Evolutionary conservation across 2,329 filamentous ascomycete species (phyloP).

Genomic region (Stemphylium lycopersici): DNA sequence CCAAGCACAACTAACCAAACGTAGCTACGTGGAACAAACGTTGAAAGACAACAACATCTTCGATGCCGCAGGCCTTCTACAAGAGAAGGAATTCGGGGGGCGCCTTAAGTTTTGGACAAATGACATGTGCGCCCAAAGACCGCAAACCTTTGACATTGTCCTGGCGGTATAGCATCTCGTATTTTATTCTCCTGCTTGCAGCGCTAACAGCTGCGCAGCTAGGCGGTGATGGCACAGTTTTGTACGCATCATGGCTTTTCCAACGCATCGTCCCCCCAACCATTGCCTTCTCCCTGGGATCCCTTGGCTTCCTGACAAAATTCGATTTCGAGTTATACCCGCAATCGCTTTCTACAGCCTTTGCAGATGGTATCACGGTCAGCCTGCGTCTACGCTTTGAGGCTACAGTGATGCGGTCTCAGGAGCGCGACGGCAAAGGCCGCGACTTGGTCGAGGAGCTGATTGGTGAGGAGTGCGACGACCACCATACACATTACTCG

Average conservation of each 20-base stretch:
- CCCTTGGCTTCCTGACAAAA: constrained; percentile 92
- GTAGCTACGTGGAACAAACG: constrained; percentile 73
- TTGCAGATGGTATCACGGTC: constrained; percentile 84
- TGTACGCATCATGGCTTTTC: constrained; percentile 97
- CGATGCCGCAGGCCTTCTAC: constrained; percentile 70
- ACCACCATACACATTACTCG: constrained; percentile 82
- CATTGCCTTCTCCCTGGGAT: constrained; percentile 87
- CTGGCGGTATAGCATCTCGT: constrained; percentile 65
- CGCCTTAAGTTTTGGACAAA: constrained; percentile 84
- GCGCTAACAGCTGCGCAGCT: constrained; percentile 53
- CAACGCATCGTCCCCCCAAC: constrained; percentile 94
- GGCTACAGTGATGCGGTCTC: constrained; percentile 87
- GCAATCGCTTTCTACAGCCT: constrained; percentile 71
- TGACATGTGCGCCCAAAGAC: constrained; percentile 74
- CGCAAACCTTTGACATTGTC: constrained; percentile 91
- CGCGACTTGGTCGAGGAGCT: constrained; percentile 78
- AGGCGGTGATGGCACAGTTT: constrained; percentile 93
- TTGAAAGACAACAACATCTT: constrained; percentile 75
- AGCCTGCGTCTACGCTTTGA: constrained; percentile 89
- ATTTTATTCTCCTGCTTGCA: background rate
- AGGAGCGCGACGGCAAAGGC: constrained; percentile 51
- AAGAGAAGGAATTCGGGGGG: constrained; percentile 61
- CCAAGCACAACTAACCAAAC: constrained; percentile 2
- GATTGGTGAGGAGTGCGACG: constrained; percentile 82
- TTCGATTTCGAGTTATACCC: constrained; percentile 85